Evolutionary conservation across 352 stramenopile genomes (phyloP).

Genomic region (Pythium guiyangense): DNA sequence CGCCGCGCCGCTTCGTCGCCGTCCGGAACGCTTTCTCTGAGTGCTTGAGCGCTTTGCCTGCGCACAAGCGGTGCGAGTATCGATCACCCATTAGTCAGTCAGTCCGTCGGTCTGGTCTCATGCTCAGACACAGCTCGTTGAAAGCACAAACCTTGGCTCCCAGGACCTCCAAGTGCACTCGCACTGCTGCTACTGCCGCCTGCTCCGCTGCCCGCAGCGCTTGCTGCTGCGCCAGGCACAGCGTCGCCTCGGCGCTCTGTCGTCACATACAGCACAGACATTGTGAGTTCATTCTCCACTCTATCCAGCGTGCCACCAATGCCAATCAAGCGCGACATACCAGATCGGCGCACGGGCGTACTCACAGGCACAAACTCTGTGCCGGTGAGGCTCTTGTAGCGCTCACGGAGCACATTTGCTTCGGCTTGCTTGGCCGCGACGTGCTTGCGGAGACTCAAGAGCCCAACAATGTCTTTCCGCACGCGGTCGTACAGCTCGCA

Average conservation of each 20-base stretch:
- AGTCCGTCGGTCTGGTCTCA: neutral
- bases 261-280: too few relatives aligned
- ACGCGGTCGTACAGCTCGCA: conserved; percentile 60
- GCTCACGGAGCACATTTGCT: conserved; percentile 37
- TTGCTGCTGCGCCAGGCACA: too few relatives aligned
- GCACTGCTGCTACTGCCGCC: too few relatives aligned
- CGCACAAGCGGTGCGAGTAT: too few relatives aligned
- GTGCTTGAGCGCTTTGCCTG: conserved; percentile 50
- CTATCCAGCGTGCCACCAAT: too few relatives aligned
- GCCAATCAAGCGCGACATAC: too few relatives aligned
- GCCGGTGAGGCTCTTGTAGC: conserved; percentile 51
- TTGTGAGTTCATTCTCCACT: too few relatives aligned
- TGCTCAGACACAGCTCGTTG: neutral
- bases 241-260: too few relatives aligned
- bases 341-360: conserved; percentile 27
- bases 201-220: too few relatives aligned
- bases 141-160: too few relatives aligned
- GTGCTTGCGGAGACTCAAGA: conserved; percentile 57
- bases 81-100: neutral
- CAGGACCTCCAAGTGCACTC: too few relatives aligned
- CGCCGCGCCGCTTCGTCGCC: conserved; percentile 38
- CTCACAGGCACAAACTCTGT: conserved; percentile 43
- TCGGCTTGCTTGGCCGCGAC: conserved; percentile 57
- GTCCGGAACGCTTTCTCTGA: conserved; percentile 45
- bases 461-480: conserved; percentile 47